These are phyloP conservation scores for Neonectria sp. DNA, from an alignment of 2,329 filamentous ascomycete species.

Conservation along the genomic window DNA sequence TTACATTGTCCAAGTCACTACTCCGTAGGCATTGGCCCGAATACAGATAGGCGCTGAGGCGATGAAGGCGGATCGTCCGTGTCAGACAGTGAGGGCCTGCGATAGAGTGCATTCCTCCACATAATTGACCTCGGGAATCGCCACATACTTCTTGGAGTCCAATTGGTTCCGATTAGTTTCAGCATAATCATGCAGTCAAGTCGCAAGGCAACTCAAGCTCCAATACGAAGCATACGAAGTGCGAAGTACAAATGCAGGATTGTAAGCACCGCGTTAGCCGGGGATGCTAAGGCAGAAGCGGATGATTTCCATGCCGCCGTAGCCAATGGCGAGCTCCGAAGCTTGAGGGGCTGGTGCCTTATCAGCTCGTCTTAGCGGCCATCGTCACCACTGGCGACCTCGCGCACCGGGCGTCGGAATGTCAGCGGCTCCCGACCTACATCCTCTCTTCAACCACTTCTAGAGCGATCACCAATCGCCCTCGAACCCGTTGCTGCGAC, in stretches of 20 bases:
- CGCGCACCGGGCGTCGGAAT: neutral
- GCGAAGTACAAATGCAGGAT: neutral
- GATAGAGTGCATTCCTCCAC: no score
- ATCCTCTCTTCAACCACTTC: neutral
- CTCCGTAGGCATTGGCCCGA: no score
- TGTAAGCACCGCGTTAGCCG: neutral
- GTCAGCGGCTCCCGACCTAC: neutral
- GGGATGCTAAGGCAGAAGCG: neutral
- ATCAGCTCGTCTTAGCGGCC: neutral
- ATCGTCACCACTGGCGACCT: neutral
- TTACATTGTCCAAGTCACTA: no score
- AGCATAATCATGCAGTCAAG: no score
- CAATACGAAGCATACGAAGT: neutral
- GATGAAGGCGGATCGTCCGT: no score
- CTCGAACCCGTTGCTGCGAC: neutral
- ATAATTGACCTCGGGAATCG: no score
- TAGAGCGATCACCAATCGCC: neutral
- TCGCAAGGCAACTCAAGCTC: no score
- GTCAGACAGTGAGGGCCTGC: no score
- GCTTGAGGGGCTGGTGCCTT: slow-evolving; percentile 10
- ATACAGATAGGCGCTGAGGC: no score
- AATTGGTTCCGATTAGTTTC: no score
- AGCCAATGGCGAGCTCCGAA: slow-evolving; percentile 16
- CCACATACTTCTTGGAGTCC: no score
- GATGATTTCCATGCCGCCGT: slow-evolving; percentile 15